These are phyloP conservation scores for Fonsecaea erecta DNA, from an alignment of 2,329 filamentous ascomycete species.

Conservation along the genomic window DNA sequence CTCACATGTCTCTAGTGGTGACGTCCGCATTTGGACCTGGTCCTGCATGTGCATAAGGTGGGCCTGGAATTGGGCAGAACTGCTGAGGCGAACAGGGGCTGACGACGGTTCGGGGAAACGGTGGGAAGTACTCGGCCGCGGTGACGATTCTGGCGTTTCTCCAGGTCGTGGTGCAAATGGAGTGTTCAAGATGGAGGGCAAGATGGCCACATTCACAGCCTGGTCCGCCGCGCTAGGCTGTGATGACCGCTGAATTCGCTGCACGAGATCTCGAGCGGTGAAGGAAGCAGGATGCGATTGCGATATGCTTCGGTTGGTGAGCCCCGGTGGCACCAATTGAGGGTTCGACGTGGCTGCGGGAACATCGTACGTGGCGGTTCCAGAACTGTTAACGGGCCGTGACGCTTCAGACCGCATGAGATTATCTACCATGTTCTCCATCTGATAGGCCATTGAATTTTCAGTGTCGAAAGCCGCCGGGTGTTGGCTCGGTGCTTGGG, in stretches of 20 bases:
- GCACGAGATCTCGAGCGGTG: conserved; percentile 31
- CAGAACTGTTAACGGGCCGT: conserved; percentile 10
- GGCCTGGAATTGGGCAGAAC: conserved; percentile 23
- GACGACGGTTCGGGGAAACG: not conserved
- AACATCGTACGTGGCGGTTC: not conserved
- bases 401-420: conserved; percentile 54
- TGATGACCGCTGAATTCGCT: conserved; percentile 30
- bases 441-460: conserved; percentile 41
- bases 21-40: conserved; percentile 30
- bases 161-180: conserved; percentile 51
- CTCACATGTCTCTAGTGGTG: conserved; percentile 23
- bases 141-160: conserved; percentile 47
- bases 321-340: conserved; percentile 11
- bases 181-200: conserved; percentile 53
- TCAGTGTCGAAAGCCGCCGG: conserved; percentile 39
- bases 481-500: conserved; percentile 12
- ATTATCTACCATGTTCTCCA: conserved; percentile 64
- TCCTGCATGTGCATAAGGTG: conserved; percentile 21
- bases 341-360: conserved; percentile 5
- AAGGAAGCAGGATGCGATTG: conserved; percentile 13
- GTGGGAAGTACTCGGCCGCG: conserved; percentile 41
- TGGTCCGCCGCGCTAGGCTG: conserved; percentile 17
- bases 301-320: conserved; percentile 6
- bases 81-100: conserved; percentile 5
- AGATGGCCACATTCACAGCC: conserved; percentile 24